These are phyloP conservation scores for Dactylonectria estremocensis DNA, from an alignment of 2,329 filamentous ascomycete species.

Conservation along the genomic window DNA sequence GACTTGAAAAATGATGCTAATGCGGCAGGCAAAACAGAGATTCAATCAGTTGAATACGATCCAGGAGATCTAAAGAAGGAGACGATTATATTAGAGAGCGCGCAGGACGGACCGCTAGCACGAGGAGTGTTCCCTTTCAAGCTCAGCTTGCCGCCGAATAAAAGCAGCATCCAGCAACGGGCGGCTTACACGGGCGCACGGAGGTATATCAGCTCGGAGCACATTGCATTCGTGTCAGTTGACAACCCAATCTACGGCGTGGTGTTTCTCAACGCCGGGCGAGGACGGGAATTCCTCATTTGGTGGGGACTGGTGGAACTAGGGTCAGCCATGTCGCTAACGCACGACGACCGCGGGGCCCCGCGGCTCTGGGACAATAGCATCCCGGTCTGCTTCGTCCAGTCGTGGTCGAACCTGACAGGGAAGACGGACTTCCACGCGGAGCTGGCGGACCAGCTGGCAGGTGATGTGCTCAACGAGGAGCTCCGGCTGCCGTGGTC, in stretches of 20 bases:
- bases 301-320: conserved; percentile 49
- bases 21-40: conserved; percentile 27
- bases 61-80: conserved; percentile 45
- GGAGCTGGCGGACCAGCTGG: conserved; percentile 41
- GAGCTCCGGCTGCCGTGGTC: conserved; percentile 45
- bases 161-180: conserved; percentile 41
- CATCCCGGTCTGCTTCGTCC: conserved; percentile 47
- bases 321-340: conserved; percentile 44
- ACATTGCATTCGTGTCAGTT: conserved; percentile 40
- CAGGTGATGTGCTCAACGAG: conserved; percentile 47
- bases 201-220: conserved; percentile 44
- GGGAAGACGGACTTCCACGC: conserved; percentile 39
- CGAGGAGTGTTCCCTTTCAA: conserved; percentile 48
- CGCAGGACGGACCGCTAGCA: conserved; percentile 41
- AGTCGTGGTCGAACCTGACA: conserved; percentile 46
- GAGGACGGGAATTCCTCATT: conserved; percentile 45
- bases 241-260: conserved; percentile 48
- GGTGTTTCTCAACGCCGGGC: conserved; percentile 44
- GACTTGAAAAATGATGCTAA: conserved; percentile 15
- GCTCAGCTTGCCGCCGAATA: conserved; percentile 43
- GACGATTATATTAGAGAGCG: conserved; percentile 44
- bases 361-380: conserved; percentile 48
- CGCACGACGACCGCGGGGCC: conserved; percentile 42
- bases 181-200: conserved; percentile 47
- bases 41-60: conserved; percentile 47